These are phyloP conservation scores for Pseudocercospora vitis DNA, from an alignment of 2,329 filamentous ascomycete genomes.

Conservation along the genomic window DNA sequence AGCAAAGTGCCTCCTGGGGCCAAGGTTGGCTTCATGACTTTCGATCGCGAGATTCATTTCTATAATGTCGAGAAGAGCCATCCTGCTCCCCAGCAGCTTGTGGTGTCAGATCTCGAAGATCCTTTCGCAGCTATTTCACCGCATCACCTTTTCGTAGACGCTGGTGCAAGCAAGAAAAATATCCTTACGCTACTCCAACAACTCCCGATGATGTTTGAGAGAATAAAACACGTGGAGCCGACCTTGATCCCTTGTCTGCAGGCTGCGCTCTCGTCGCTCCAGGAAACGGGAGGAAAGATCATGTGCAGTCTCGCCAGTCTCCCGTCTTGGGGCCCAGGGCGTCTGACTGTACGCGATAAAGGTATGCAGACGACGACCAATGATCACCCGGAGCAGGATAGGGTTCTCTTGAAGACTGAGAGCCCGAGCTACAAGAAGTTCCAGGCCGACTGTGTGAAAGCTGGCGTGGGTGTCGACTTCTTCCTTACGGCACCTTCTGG, in stretches of 20 bases:
- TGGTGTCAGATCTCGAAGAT: constrained; percentile 96
- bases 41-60: constrained; percentile 95
- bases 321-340: constrained; percentile 86
- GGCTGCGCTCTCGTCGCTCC: constrained; percentile 78
- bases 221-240: constrained; percentile 86
- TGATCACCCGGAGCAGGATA: constrained; percentile 78
- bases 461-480: constrained; percentile 86
- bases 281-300: constrained; percentile 87
- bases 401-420: constrained; percentile 87
- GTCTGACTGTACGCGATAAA: constrained; percentile 82
- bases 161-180: constrained; percentile 80
- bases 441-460: constrained; percentile 82
- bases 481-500: constrained; percentile 90
- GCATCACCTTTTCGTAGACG: constrained; percentile 91
- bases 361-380: constrained; percentile 81
- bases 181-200: constrained; percentile 84
- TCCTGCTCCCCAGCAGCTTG: constrained; percentile 93
- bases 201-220: constrained; percentile 81
- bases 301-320: constrained; percentile 84
- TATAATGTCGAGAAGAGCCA: constrained; percentile 85
- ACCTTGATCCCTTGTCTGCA: constrained; percentile 81
- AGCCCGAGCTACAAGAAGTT: constrained; percentile 84
- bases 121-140: constrained; percentile 84
- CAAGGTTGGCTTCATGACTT: constrained; percentile 93
- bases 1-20: constrained; percentile 70